Base-by-base conservation (phyloP, 2,329 filamentous ascomycete species). In the Clarireedia hainanense region DNA sequence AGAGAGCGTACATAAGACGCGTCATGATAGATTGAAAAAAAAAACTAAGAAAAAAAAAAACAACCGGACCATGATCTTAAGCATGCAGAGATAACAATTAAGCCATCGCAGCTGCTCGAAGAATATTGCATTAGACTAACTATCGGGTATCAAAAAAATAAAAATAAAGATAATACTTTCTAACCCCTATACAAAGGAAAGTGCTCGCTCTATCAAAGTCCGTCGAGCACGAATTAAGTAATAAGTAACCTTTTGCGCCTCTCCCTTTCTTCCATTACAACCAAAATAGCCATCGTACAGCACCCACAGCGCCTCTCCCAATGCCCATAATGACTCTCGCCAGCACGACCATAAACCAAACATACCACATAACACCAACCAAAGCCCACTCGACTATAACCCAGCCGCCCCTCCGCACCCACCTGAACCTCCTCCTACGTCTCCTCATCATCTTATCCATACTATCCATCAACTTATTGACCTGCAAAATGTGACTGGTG, bases 281-380 rank as follows among this genome's bases (percentile, higher is more conserved):
- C 55, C 55, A 96, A 60, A 96, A 73, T 68, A 96, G 71, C 92
- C 92, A 97, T 67, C 79, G 78, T n/a, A 88, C 75, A 9, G 80
- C 78, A 10, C 75, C 73, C 50, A 83, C 74, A 0, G 81, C 66
- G 2, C 83, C 84, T 47, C 79, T 79, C 46, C 85, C 79, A 1
- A 86, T 63, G 10, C 84, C 83, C 58, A 84, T 74, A 37, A 88
- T 72, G 14, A 88, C 70, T 58, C 89, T 81, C 51, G 87, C 75
- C 24, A 92, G 76, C 69, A 91, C 88, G 24, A 96, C 91, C 36
- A 95, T 76, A 57, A 95, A 82, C 91, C 92, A 97, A 15, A 95
- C 85, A 71, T 87, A 90, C 91, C 94, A 96, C 84, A 97, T 89
- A 63, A 95, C 81, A 4, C 88, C 88, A 40, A 97, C 83, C 17